Conservation (phyloP, 345 rosid species). For the Eucalyptus sideroxylon region DNA sequence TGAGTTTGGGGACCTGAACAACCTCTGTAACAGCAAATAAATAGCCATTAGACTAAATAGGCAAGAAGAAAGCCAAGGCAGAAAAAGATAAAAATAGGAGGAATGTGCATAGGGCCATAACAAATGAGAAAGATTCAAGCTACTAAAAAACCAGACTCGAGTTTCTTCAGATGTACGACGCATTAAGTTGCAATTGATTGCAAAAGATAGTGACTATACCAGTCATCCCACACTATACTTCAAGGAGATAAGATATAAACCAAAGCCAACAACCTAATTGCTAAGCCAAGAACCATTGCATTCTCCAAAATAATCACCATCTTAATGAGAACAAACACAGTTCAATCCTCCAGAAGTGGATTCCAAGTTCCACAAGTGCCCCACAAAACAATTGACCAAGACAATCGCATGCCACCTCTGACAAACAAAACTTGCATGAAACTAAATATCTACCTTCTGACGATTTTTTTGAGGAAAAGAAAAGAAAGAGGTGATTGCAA, state of each 20-base stretch:
- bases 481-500: neutral
- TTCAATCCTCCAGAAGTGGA: neutral
- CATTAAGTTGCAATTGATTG: neutral
- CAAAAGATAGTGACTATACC: neutral
- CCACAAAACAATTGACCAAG: neutral
- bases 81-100: neutral
- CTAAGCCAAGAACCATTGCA: neutral
- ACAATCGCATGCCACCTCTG: neutral
- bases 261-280: neutral
- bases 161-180: neutral
- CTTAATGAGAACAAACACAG: neutral
- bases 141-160: neutral
- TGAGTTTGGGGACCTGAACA: slow-evolving; percentile 77
- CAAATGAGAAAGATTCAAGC: neutral
- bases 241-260: neutral
- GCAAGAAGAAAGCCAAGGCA: neutral
- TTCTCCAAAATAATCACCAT: neutral
- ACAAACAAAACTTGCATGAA: neutral
- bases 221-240: neutral
- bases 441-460: neutral
- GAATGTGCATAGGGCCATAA: neutral
- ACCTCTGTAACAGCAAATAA: slow-evolving; percentile 35
- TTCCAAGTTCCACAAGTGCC: neutral
- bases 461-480: neutral
- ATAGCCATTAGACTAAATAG: neutral